Base-by-base conservation (phyloP, 441 rosid genomes). In the Gossypium aridum region DNA sequence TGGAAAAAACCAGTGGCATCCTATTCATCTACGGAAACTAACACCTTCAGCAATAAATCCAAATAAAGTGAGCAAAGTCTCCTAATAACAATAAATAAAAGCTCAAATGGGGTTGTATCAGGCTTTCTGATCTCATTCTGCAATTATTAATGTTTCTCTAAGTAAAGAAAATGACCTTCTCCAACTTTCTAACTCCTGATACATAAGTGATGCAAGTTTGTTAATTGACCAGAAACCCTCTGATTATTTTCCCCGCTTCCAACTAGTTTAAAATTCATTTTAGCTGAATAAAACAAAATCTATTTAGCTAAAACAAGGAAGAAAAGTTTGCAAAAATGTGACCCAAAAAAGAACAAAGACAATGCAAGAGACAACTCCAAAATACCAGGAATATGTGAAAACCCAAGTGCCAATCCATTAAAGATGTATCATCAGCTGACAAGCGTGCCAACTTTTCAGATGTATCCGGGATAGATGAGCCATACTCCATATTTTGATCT, bases 391-490 rank as follows among this genome's bases (percentile, higher is more conserved):
- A 86, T 59, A 90, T 88, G 82, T 90, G 98, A 80, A 90, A 95
- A 78, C 99, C 99, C 78, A 87, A 82, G 84, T 91, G 95, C 98
- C 99, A 93, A 82, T 91, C 99, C 47, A 88, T 91, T 83, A 88
- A 84, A 80, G 95, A 87, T 68, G 86, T 74, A 78, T 93, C 94
- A 77, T 90, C 88, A 76, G 86, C 85, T 71, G 96, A 86, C 77
- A 92, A 78, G 76, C 87, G 89, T 72, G 86, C 85, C 73, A 86
- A 76, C 83, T 87, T 95, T 72, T 85, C 88, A 62, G 92, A 86
- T 10, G 87, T 63, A 64, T 91, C 92, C 22, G 83, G 76, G 76
- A 86, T 87, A 68, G 90, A 82, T 75, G 91, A 83, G 53, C 87
- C 80, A 75, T 82, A 86, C 76, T 87, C 91, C 49, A 81, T 80